phyloP scores from a whole-genome alignment of 2,329 filamentous ascomycete genomes.

The Colletotrichum incanum region DNA sequence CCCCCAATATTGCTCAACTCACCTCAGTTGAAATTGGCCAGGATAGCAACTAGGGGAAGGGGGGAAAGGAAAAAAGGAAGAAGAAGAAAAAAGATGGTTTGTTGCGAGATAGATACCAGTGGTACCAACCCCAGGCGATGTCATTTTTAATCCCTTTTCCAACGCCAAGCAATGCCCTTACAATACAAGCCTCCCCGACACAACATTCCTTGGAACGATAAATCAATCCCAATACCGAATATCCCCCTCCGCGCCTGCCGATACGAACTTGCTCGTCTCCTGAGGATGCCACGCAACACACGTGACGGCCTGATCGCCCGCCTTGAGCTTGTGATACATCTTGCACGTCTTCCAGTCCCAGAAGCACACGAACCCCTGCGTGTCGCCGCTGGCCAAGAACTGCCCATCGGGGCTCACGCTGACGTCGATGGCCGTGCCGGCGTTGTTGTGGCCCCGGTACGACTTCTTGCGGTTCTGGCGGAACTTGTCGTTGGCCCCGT shows the following conservation, averaged over 20 bases:
- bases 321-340: conserved; percentile 97
- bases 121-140: neutral
- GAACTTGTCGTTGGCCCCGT: conserved; percentile 95
- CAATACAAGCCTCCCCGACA: conserved; percentile 15
- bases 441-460: conserved; percentile 96
- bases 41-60: neutral
- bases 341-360: conserved; percentile 99
- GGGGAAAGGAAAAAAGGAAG: neutral
- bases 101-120: neutral
- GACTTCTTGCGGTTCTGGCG: conserved; percentile 97
- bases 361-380: conserved; percentile 91
- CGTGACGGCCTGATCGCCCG: conserved; percentile 86
- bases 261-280: conserved; percentile 94
- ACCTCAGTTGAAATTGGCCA: neutral
- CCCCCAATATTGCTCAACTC: neutral
- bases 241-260: conserved; percentile 88
- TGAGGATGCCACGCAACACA: conserved; percentile 97
- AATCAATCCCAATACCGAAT: conserved; percentile 93
- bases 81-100: neutral
- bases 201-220: neutral
- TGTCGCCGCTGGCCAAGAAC: conserved; percentile 90
- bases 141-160: conserved; percentile 30
- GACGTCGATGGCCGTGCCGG: conserved; percentile 92
- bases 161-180: conserved; percentile 43
- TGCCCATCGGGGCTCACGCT: conserved; percentile 92